phyloP scores from a whole-genome alignment of 73 alveolate genomes.

The Stentor coeruleus region DNA sequence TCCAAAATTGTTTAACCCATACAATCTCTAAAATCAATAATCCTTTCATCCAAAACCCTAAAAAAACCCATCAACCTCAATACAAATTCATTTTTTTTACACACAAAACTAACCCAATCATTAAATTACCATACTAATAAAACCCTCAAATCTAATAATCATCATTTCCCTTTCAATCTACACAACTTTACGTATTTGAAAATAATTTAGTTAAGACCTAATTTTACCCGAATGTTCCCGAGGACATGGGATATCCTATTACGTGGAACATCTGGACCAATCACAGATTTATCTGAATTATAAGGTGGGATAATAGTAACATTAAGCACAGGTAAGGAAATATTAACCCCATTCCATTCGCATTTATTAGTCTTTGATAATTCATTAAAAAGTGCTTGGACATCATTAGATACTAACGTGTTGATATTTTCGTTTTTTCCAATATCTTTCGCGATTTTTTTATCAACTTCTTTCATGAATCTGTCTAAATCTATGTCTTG shows the following conservation, averaged over 20 bases:
- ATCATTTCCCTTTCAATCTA: no score
- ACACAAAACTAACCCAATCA: no score
- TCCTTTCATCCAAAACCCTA: no score
- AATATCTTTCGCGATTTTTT: neutral
- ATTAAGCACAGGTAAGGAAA: neutral
- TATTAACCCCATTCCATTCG: conserved; percentile 14
- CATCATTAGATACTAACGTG: neutral
- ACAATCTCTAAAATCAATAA: no score
- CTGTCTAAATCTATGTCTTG: neutral
- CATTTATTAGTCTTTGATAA: neutral
- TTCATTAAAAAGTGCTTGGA: conserved; percentile 8
- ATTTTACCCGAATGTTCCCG: neutral
- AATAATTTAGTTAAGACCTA: no score
- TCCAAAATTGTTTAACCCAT: no score
- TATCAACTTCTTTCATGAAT: conserved; percentile 7
- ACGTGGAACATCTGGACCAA: neutral
- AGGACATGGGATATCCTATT: neutral
- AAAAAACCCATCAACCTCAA: no score
- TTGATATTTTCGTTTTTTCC: neutral
- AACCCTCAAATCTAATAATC: no score
- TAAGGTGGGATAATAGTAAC: conserved; percentile 16
- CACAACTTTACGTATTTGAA: no score
- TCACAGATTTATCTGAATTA: neutral
- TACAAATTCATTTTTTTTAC: no score
- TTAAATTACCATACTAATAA: no score